These are phyloP conservation scores for Biscogniauxia sp. DNA, from an alignment of 2,329 filamentous ascomycete genomes.

Conservation along the genomic window DNA sequence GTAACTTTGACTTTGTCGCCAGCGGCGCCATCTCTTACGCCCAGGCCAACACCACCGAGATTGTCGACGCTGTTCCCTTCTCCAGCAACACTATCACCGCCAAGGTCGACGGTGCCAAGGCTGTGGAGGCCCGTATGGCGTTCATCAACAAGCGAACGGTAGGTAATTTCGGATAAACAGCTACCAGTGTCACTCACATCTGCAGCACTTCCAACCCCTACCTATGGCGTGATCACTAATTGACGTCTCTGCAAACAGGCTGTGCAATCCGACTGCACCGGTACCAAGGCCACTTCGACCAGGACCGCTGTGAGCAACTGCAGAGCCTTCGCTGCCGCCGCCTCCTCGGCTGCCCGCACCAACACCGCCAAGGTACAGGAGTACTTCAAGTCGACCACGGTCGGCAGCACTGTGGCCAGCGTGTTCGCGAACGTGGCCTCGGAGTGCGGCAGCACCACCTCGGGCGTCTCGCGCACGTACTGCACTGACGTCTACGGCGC, in stretches of 20 bases:
- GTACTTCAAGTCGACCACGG: constrained; percentile 52
- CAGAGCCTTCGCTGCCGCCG: constrained; percentile 47
- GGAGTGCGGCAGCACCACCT: constrained; percentile 52
- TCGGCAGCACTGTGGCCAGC: constrained; percentile 44
- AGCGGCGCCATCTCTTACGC: constrained; percentile 57
- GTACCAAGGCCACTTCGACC: constrained; percentile 43
- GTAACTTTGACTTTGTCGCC: constrained; percentile 55
- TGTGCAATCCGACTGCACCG: constrained; percentile 54
- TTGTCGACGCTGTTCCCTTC: constrained; percentile 56
- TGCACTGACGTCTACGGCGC: constrained; percentile 56
- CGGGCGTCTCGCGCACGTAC: constrained; percentile 51
- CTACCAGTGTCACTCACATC: background rate
- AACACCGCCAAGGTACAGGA: constrained; percentile 63
- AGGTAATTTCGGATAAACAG: background rate
- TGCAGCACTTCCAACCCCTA: background rate
- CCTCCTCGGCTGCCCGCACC: constrained; percentile 56
- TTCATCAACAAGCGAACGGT: constrained; percentile 50
- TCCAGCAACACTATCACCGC: constrained; percentile 58
- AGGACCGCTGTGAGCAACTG: constrained; percentile 54
- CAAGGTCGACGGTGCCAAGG: constrained; percentile 54
- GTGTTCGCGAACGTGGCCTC: constrained; percentile 39
- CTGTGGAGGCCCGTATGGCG: constrained; percentile 47
- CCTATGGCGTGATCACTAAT: background rate
- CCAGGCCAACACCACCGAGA: constrained; percentile 46
- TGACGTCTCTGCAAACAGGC: constrained; percentile 14